phyloP scores from a whole-genome alignment of 345 rosid species.

The Conringia planisiliqua region DNA sequence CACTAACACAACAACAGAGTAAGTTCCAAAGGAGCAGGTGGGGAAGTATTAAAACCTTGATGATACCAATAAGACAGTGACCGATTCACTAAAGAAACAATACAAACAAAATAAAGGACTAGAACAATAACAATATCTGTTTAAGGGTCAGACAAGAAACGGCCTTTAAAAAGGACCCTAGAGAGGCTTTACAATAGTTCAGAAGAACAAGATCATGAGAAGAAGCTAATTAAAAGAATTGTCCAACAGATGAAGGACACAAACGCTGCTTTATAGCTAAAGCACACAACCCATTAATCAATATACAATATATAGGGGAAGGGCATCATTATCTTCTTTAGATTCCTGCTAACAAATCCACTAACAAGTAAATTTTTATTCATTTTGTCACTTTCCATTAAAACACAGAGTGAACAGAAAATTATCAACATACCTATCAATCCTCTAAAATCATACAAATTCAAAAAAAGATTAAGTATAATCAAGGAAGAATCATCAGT shows the following conservation, averaged over 20 bases:
- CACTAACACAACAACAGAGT: slow-evolving; percentile 3
- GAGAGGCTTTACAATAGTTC: background rate
- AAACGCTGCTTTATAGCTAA: slow-evolving; percentile 3
- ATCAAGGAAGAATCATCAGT: background rate
- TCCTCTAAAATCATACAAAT: background rate
- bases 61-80: background rate
- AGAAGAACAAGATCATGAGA: background rate
- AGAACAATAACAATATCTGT: background rate
- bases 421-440: background rate
- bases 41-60: background rate
- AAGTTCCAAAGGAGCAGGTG: slow-evolving; percentile 18
- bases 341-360: slow-evolving; percentile 21
- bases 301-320: background rate
- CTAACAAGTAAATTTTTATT: slow-evolving; percentile 5
- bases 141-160: slow-evolving; percentile 21
- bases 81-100: background rate
- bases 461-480: background rate
- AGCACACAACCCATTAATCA: background rate
- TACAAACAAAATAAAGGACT: background rate
- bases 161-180: background rate
- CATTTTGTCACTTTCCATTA: background rate
- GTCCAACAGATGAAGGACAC: slow-evolving; percentile 4
- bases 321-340: slow-evolving; percentile 19
- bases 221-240: background rate
- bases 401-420: background rate